phyloP scores from a whole-genome alignment of 805 yeast genomes.

The Pichia manshurica region DNA sequence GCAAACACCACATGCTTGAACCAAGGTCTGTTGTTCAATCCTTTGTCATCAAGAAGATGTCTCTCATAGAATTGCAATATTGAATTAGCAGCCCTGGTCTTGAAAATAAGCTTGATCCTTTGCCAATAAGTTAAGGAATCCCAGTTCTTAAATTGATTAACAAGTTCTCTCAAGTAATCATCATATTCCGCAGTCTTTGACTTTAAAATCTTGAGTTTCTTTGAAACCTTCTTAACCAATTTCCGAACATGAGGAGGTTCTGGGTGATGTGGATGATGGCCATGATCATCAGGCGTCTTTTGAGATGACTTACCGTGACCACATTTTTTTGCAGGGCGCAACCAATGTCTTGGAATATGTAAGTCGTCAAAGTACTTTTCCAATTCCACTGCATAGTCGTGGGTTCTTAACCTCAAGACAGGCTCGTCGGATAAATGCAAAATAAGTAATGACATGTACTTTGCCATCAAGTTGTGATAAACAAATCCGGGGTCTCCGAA shows the following conservation, averaged over 20 bases:
- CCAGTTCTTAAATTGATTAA: conserved; percentile 19
- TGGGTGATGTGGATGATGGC: background rate
- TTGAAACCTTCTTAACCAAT: conserved; percentile 26
- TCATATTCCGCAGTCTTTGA: conserved; percentile 27
- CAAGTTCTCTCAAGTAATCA: conserved; percentile 17
- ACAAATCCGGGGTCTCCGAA: conserved; percentile 59
- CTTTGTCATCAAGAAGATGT: conserved; percentile 39
- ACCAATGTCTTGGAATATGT: conserved; percentile 25
- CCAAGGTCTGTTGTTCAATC: conserved; percentile 49
- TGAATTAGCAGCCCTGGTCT: conserved; percentile 31
- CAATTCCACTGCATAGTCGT: conserved; percentile 49
- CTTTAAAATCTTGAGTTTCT: conserved; percentile 24
- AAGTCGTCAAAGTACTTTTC: conserved; percentile 40
- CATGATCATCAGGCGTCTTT: background rate
- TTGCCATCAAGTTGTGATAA: conserved; percentile 51
- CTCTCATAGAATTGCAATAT: conserved; percentile 41
- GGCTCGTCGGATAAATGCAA: conserved; percentile 45
- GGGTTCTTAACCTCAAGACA: conserved; percentile 37
- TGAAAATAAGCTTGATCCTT: conserved; percentile 24
- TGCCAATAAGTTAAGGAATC: conserved; percentile 23
- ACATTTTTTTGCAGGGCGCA: too few species aligned
- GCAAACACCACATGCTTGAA: conserved; percentile 56
- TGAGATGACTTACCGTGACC: background rate
- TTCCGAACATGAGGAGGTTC: background rate
- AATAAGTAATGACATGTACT: conserved; percentile 45